Conservation (phyloP, 441 rosid genomes). For the Breynia disticha region DNA sequence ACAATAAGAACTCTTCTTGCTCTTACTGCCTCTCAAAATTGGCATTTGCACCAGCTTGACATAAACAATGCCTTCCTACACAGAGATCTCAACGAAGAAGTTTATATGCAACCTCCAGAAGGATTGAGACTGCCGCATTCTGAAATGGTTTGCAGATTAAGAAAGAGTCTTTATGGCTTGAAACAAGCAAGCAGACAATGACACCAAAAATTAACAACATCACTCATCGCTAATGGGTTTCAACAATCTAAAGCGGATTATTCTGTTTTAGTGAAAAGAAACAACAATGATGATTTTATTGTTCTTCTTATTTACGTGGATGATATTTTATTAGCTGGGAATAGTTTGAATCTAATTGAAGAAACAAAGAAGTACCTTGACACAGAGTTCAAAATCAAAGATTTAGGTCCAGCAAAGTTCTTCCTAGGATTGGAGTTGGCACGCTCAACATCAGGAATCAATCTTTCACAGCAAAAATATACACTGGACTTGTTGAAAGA, state of each 20-base stretch:
- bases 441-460: background rate
- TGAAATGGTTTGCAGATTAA: background rate
- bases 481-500: background rate
- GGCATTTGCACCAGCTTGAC: background rate
- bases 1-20: background rate
- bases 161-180: background rate
- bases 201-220: background rate
- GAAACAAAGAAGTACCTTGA: background rate
- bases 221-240: background rate
- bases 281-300: too few relatives aligned
- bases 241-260: background rate
- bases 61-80: background rate
- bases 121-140: background rate
- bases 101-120: background rate
- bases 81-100: background rate
- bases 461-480: background rate
- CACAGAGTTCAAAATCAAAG: background rate
- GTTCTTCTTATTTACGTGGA: too few relatives aligned
- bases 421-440: slow-evolving; percentile 3
- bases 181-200: background rate
- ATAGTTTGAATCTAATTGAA: background rate
- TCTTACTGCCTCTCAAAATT: background rate
- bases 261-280: background rate
- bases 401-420: background rate
- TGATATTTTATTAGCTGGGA: background rate